Conservation (phyloP, 495 filamentous ascomycete species). For the Lentithecium fluviatile region DNA sequence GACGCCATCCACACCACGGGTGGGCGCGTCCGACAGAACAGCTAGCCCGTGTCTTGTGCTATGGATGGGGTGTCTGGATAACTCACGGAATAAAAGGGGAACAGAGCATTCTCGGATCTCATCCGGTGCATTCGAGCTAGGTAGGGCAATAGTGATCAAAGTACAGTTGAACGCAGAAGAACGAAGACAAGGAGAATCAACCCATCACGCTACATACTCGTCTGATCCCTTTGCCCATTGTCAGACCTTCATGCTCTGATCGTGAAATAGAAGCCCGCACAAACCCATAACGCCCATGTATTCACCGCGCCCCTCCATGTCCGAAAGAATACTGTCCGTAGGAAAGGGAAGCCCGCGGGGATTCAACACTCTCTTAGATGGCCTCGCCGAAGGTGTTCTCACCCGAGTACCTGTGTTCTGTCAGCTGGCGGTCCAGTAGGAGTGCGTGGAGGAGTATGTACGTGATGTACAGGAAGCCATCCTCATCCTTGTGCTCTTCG, state of each 20-base stretch:
- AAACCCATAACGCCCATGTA: constrained; percentile 18
- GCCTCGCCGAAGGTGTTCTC: constrained; percentile 94
- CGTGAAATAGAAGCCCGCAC: not conserved
- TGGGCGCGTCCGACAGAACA: too few relatives aligned
- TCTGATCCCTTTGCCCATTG: not conserved
- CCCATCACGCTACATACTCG: constrained; percentile 1
- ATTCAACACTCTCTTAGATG: not conserved
- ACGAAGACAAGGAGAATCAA: constrained; percentile 5
- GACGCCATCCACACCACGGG: too few relatives aligned
- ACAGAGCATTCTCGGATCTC: constrained; percentile 1
- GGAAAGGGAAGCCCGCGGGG: not conserved
- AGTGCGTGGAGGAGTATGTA: constrained; percentile 48
- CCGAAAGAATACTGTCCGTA: not conserved
- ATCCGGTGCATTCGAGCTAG: constrained; percentile 9
- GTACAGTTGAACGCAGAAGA: not conserved
- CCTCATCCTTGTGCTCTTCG: constrained; percentile 88
- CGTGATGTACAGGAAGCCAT: constrained; percentile 66
- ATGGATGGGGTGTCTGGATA: not conserved
- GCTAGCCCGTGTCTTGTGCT: too few relatives aligned
- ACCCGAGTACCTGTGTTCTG: constrained; percentile 81
- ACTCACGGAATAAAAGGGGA: not conserved
- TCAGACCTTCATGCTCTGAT: not conserved
- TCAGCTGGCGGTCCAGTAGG: constrained; percentile 6
- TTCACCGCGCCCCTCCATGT: constrained; percentile 23
- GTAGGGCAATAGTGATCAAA: constrained; percentile 10